Conservation (phyloP, 2,329 filamentous ascomycete genomes). For the Fusarium newnesense region DNA sequence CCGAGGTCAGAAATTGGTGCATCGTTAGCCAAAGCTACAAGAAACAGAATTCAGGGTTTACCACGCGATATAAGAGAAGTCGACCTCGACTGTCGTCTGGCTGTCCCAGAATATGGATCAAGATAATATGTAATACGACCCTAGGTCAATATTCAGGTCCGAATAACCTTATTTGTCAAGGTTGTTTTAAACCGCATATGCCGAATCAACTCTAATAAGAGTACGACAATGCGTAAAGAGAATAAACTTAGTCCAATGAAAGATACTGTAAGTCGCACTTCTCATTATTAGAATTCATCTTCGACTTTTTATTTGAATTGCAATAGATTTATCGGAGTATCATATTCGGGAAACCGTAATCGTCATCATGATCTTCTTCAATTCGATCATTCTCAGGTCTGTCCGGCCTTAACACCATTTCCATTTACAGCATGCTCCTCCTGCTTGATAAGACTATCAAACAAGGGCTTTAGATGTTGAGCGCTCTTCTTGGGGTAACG, state of each 20-base stretch:
- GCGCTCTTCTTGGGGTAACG: slow-evolving; percentile 87
- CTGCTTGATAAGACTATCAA: slow-evolving; percentile 76
- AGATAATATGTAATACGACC: no score
- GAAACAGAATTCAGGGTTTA: not conserved
- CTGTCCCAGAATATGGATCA: no score
- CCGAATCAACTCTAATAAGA: not conserved
- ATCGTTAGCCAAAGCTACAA: not conserved
- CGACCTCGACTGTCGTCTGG: no score
- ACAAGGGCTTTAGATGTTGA: slow-evolving; percentile 74
- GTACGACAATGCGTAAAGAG: not conserved
- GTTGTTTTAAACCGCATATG: not conserved
- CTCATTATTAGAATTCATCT: not conserved
- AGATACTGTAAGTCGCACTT: not conserved
- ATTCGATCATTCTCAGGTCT: slow-evolving; percentile 7
- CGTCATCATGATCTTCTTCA: slow-evolving; percentile 7
- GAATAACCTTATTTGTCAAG: not conserved
- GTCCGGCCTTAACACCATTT: slow-evolving; percentile 24
- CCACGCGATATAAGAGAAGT: no score
- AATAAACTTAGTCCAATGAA: no score
- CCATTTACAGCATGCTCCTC: slow-evolving; percentile 44
- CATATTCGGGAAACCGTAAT: slow-evolving; percentile 4
- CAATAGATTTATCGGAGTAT: not conserved
- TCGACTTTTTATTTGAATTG: not conserved
- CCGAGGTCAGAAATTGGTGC: not conserved
- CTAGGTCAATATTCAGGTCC: not conserved